Percentiles rank a stretch among this genome's conserved stretches.
These are phyloP conservation scores for Termitomyces sp. DNA, from an alignment of 768 basidiomycete species.

Conservation along the genomic window DNA sequence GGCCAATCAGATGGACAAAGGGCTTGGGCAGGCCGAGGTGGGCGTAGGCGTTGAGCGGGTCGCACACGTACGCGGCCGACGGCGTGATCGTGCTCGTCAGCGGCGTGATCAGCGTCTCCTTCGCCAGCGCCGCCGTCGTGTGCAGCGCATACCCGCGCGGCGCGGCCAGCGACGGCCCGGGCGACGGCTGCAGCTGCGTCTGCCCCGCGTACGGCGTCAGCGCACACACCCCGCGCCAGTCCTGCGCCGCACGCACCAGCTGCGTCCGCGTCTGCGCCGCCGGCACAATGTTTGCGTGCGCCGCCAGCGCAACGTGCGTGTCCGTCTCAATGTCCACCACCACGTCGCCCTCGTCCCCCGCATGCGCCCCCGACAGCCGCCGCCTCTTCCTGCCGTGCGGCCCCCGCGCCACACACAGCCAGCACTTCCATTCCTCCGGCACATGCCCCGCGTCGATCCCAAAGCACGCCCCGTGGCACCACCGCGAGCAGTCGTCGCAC, in stretches of 20 bases:
- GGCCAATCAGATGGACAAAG: constrained; percentile 73
- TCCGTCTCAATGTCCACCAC: constrained; percentile 46
- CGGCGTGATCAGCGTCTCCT: constrained; percentile 54
- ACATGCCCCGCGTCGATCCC: constrained; percentile 51
- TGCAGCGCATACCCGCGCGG: constrained; percentile 58
- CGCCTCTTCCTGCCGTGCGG: neutral
- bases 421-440: constrained; percentile 76
- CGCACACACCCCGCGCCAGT: constrained; percentile 69
- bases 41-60: constrained; percentile 85
- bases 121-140: constrained; percentile 51
- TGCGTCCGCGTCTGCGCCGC: constrained; percentile 38
- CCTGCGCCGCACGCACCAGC: constrained; percentile 52
- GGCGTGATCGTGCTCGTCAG: constrained; percentile 62
- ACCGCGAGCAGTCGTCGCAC: constrained; percentile 70
- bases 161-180: constrained; percentile 7
- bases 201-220: constrained; percentile 17
- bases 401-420: constrained; percentile 42
- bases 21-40: constrained; percentile 81
- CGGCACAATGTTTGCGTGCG: constrained; percentile 40
- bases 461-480: constrained; percentile 80
- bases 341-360: too few species aligned
- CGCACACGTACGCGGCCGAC: constrained; percentile 61
- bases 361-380: constrained; percentile 4
- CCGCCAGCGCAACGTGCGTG: constrained; percentile 37
- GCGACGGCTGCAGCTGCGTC: constrained; percentile 3